Conservation (phyloP, 2,329 filamentous ascomycete species). For the Penicillium glabrum region DNA sequence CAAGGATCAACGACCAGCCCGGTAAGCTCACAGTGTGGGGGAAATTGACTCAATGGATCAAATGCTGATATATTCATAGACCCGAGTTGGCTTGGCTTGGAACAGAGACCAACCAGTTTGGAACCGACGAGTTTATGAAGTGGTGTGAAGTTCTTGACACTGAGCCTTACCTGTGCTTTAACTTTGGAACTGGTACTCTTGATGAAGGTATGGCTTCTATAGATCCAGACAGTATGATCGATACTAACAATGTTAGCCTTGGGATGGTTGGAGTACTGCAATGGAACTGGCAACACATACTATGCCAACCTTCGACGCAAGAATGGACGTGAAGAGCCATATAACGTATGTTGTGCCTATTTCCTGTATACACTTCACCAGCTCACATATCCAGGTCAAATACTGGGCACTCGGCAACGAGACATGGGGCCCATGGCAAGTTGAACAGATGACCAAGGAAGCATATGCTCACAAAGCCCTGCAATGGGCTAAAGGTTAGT, state of each 20-base stretch:
- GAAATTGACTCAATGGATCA: neutral
- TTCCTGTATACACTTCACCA: neutral
- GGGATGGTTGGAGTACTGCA: conserved; percentile 85
- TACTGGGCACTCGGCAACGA: conserved; percentile 86
- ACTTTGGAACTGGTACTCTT: conserved; percentile 72
- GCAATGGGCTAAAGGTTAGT: conserved; percentile 57
- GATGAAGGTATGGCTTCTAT: conserved; percentile 48
- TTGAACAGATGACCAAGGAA: conserved; percentile 60
- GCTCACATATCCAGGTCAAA: conserved; percentile 53
- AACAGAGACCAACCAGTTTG: conserved; percentile 74
- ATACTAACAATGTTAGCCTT: conserved; percentile 48
- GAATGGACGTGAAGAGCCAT: conserved; percentile 74
- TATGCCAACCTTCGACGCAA: conserved; percentile 77
- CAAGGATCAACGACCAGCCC: conserved; percentile 62
- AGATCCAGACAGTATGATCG: neutral
- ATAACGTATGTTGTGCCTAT: conserved; percentile 52
- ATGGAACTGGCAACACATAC: conserved; percentile 72
- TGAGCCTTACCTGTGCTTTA: conserved; percentile 76
- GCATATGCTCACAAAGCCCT: conserved; percentile 59
- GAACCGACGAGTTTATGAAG: conserved; percentile 82
- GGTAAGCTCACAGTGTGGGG: conserved; percentile 34
- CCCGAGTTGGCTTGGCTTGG: conserved; percentile 79
- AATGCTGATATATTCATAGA: conserved; percentile 34
- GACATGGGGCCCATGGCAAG: conserved; percentile 61
- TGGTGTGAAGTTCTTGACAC: conserved; percentile 74